Conservation (phyloP, 108 stramenopile genomes). For the Pseudonitzschia multiseries region DNA sequence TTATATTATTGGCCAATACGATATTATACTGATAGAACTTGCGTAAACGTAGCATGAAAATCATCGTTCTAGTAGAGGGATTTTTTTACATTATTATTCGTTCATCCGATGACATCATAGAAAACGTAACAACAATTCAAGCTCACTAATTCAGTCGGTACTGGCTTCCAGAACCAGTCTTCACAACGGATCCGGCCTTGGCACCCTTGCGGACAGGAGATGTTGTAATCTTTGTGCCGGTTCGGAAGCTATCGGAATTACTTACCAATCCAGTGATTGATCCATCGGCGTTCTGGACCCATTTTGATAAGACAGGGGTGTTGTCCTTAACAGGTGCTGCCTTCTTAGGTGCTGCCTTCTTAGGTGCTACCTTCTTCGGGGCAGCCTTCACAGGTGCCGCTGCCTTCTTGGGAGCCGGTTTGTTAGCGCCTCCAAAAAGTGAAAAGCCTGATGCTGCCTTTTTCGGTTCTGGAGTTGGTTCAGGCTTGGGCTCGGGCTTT, state of each 20-base stretch:
- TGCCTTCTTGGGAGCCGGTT: not conserved
- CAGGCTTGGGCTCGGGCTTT: slow-evolving; percentile 28
- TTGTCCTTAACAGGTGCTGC: slow-evolving; percentile 31
- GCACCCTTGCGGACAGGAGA: slow-evolving; percentile 76
- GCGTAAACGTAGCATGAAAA: not conserved
- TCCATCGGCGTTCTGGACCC: slow-evolving; percentile 75
- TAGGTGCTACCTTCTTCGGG: slow-evolving; percentile 9
- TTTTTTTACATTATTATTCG: not conserved
- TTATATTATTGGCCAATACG: no score
- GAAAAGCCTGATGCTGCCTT: slow-evolving; percentile 3
- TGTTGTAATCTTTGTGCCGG: slow-evolving; percentile 83
- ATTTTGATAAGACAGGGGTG: slow-evolving; percentile 74
- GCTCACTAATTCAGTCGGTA: slow-evolving; percentile 64
- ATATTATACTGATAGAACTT: no score
- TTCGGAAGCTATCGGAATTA: slow-evolving; percentile 70
- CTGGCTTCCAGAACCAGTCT: slow-evolving; percentile 79
- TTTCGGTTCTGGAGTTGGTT: slow-evolving; percentile 10
- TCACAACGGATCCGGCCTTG: slow-evolving; percentile 66
- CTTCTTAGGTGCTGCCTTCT: slow-evolving; percentile 6
- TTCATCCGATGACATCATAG: not conserved
- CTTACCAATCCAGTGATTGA: slow-evolving; percentile 75
- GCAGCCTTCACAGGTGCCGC: not conserved
- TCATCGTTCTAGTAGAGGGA: not conserved
- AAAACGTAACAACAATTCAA: not conserved
- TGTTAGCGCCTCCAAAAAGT: not conserved